Conservation (phyloP, 495 filamentous ascomycete genomes). For the Talaromyces nanjingensis region DNA sequence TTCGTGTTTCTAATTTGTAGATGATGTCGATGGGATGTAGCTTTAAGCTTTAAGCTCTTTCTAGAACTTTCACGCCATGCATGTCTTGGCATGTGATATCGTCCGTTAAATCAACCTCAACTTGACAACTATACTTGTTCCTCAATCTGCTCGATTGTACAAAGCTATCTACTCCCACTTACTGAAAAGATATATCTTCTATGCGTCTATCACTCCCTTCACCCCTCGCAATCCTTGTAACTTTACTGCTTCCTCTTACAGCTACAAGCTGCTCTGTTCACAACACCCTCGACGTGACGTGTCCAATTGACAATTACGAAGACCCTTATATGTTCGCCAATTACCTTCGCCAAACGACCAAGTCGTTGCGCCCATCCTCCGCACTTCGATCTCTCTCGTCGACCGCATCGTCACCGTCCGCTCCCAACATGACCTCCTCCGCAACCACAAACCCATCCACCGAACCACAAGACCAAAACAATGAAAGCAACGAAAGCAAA, state of each 20-base stretch:
- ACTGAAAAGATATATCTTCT: not conserved
- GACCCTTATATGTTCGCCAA: not conserved
- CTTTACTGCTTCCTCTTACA: not conserved
- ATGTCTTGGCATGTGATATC: constrained; percentile 1
- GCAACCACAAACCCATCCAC: not conserved
- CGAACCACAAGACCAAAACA: not conserved
- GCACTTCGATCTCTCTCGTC: not conserved
- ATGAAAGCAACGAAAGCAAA: not conserved
- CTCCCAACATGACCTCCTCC: not conserved
- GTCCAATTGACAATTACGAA: not conserved
- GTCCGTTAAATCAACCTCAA: not conserved
- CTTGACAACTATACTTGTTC: no score
- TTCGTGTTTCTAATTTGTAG: not conserved
- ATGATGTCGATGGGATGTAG: not conserved
- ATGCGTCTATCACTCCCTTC: not conserved
- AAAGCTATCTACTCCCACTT: not conserved
- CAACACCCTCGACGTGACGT: not conserved
- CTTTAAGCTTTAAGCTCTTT: constrained; percentile 7
- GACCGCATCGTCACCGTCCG: not conserved
- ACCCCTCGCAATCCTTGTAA: not conserved
- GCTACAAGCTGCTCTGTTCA: not conserved
- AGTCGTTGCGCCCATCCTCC: not conserved
- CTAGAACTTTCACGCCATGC: constrained; percentile 5
- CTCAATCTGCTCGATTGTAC: not conserved
- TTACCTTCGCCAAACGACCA: constrained; percentile 1